Evolutionary conservation across 805 yeast genomes (phyloP).

Genomic region (Sugiyamaella lignohabitans): DNA sequence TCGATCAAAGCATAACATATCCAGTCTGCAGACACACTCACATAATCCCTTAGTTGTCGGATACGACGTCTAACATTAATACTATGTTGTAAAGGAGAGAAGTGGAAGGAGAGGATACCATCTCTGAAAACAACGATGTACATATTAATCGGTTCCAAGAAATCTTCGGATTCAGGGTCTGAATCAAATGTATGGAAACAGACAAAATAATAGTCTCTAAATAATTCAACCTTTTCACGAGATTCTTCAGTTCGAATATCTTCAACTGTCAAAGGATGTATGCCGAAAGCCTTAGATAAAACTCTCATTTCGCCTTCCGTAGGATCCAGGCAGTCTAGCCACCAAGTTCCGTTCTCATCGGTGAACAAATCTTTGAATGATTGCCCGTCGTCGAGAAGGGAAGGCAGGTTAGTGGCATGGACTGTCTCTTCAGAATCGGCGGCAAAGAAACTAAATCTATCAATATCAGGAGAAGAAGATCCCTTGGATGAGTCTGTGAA

Average conservation of each 20-base stretch:
- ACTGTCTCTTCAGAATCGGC: constrained; percentile 79
- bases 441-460: constrained; percentile 76
- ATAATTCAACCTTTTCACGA: constrained; percentile 93
- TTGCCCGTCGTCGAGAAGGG: constrained; percentile 54
- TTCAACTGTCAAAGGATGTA: constrained; percentile 96
- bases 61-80: constrained; percentile 59
- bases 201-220: constrained; percentile 84
- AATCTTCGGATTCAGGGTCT: constrained; percentile 75
- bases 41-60: constrained; percentile 56
- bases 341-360: constrained; percentile 78
- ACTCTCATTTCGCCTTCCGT: constrained; percentile 93
- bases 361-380: constrained; percentile 64
- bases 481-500: not conserved
- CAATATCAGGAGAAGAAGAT: constrained; percentile 39
- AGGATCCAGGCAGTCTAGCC: constrained; percentile 92
- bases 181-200: constrained; percentile 95
- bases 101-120: constrained; percentile 56
- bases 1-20: constrained; percentile 59
- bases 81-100: constrained; percentile 50
- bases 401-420: constrained; percentile 82
- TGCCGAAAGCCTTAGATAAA: constrained; percentile 87
- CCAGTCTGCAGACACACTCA: constrained; percentile 58
- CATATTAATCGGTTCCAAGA: constrained; percentile 55
- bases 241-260: constrained; percentile 95
- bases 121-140: constrained; percentile 56